Conservation (phyloP, 257 asterid genomes). For the Orobanche coerulescens region DNA sequence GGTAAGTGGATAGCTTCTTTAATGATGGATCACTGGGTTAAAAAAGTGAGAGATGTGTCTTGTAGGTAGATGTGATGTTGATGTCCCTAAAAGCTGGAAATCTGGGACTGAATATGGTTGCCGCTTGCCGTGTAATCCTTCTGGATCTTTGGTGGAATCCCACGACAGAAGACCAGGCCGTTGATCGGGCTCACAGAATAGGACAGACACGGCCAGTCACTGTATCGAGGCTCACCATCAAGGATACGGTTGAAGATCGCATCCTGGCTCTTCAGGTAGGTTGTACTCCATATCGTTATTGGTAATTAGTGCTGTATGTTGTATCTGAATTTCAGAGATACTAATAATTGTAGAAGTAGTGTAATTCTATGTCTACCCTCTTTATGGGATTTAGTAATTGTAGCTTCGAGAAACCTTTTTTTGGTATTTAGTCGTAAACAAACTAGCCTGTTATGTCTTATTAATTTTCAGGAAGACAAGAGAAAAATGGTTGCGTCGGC, state of each 20-base stretch:
- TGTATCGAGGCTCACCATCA: slow-evolving; percentile 79
- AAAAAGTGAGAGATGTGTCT: too few relatives aligned
- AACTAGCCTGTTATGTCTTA: neutral
- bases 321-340: neutral
- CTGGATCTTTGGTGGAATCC: slow-evolving; percentile 99
- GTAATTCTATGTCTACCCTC: too few relatives aligned
- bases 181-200: slow-evolving; percentile 96
- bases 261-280: slow-evolving; percentile 95
- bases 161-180: slow-evolving; percentile 96
- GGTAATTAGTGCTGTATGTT: neutral
- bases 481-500: slow-evolving; percentile 98
- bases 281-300: too few relatives aligned
- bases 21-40: neutral
- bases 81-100: slow-evolving; percentile 99
- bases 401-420: too few relatives aligned
- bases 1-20: neutral
- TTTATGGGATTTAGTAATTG: too few relatives aligned
- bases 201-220: slow-evolving; percentile 94
- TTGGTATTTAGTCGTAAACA: too few relatives aligned
- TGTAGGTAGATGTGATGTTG: slow-evolving; percentile 92
- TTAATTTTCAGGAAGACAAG: slow-evolving; percentile 85
- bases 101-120: slow-evolving; percentile 98
- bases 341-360: too few relatives aligned
- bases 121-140: slow-evolving; percentile 89
- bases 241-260: slow-evolving; percentile 93